Evolutionary conservation across 2,329 filamentous ascomycete genomes (phyloP).

Genomic region (Ophiosphaerella herpotricha): DNA sequence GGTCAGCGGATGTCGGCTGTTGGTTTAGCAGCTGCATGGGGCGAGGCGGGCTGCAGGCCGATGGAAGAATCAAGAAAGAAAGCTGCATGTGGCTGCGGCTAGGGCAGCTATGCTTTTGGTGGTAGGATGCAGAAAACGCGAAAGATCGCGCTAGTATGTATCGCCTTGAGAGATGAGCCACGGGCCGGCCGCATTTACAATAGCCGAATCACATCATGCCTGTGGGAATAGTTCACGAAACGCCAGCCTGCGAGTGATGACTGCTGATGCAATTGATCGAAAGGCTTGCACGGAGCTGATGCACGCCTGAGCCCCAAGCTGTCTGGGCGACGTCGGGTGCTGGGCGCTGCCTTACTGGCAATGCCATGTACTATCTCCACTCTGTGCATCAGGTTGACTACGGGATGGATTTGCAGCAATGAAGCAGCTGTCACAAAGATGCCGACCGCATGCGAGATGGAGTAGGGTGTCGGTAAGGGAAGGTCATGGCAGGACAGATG

Average conservation of each 20-base stretch:
- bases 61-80: conserved; percentile 25
- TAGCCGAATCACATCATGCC: conserved; percentile 27
- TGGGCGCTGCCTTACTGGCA: conserved; percentile 24
- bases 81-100: conserved; percentile 28
- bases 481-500: conserved; percentile 24
- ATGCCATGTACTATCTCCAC: conserved; percentile 13
- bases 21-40: conserved; percentile 35
- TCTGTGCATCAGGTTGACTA: conserved; percentile 24
- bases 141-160: conserved; percentile 31
- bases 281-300: conserved; percentile 15
- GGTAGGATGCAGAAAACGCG: conserved; percentile 21
- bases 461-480: conserved; percentile 31
- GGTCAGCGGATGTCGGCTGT: conserved; percentile 33
- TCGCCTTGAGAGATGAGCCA: conserved; percentile 26
- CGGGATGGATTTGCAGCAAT: conserved; percentile 23
- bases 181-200: conserved; percentile 29
- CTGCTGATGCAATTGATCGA: conserved; percentile 11
- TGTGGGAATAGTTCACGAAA: conserved; percentile 22
- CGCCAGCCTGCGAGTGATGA: conserved; percentile 16
- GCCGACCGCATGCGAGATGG: conserved; percentile 34
- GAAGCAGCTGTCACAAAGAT: conserved; percentile 24
- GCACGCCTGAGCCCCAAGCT: conserved; percentile 10
- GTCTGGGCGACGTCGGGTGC: neutral
- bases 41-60: conserved; percentile 9
- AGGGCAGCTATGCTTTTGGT: conserved; percentile 25